Conservation (phyloP, 495 filamentous ascomycete species). For the Neurospora tetraspora region DNA sequence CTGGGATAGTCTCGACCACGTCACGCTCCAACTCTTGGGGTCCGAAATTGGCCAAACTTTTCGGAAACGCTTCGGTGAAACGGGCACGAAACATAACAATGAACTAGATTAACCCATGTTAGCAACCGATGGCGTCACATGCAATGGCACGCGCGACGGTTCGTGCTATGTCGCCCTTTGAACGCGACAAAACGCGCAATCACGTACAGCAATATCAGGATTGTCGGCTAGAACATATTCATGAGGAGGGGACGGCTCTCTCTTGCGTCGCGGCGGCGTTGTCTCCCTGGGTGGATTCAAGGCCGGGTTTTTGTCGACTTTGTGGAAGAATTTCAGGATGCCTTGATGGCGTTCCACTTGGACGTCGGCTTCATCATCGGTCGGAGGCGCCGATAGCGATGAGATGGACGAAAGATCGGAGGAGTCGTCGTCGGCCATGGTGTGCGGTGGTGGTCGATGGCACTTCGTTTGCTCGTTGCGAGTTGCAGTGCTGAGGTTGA, state of each 20-base stretch:
- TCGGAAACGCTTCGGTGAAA: slow-evolving; percentile 80
- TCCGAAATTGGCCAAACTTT: slow-evolving; percentile 76
- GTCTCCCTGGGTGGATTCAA: slow-evolving; percentile 27
- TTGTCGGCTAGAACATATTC: slow-evolving; percentile 84
- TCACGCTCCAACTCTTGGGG: slow-evolving; percentile 92
- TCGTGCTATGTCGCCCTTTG: slow-evolving; percentile 25
- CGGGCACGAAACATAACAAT: slow-evolving; percentile 95
- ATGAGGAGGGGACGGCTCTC: slow-evolving; percentile 76
- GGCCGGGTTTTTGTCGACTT: slow-evolving; percentile 30
- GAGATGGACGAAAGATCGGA: slow-evolving; percentile 47
- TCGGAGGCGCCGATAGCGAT: slow-evolving; percentile 42
- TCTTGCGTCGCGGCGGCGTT: slow-evolving; percentile 61
- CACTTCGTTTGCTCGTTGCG: slow-evolving; percentile 6
- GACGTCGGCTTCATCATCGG: slow-evolving; percentile 40
- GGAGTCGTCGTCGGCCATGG: slow-evolving; percentile 44
- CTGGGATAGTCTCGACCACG: slow-evolving; percentile 63
- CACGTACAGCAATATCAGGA: slow-evolving; percentile 74
- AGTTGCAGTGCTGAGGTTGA: slow-evolving; percentile 7
- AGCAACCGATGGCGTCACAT: slow-evolving; percentile 17
- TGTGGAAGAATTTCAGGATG: slow-evolving; percentile 50
- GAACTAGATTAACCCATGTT: slow-evolving; percentile 49
- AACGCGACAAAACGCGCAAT: slow-evolving; percentile 16
- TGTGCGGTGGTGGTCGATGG: slow-evolving; percentile 8
- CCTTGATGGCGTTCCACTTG: slow-evolving; percentile 39
- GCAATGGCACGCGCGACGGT: slow-evolving; percentile 27